These are phyloP conservation scores for Hypsizygus ulmarius DNA, from an alignment of 1,284 basidiomycete species.

Conservation along the genomic window DNA sequence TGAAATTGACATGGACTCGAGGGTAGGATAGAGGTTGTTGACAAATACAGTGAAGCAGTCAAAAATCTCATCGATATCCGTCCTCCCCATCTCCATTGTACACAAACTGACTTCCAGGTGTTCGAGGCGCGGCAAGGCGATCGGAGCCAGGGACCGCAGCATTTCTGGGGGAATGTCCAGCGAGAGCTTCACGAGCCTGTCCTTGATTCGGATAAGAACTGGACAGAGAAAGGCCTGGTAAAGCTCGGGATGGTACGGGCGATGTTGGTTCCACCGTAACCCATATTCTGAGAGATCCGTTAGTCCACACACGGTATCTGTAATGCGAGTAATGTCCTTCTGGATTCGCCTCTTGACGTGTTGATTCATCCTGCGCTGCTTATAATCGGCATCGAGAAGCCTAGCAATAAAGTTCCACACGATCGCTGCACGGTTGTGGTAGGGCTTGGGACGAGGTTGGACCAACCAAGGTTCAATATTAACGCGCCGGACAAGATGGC, in stretches of 20 bases:
- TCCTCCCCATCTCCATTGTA: slow-evolving; percentile 25
- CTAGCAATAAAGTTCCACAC: slow-evolving; percentile 25
- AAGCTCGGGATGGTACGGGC: slow-evolving; percentile 31
- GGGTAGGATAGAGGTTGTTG: slow-evolving; percentile 34
- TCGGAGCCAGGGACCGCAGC: slow-evolving; percentile 29
- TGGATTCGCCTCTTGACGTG: slow-evolving; percentile 30
- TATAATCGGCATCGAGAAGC: slow-evolving; percentile 30
- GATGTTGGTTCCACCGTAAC: slow-evolving; percentile 34
- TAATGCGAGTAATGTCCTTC: slow-evolving; percentile 34
- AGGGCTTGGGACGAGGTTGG: slow-evolving; percentile 28
- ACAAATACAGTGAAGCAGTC: slow-evolving; percentile 36
- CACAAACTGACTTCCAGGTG: slow-evolving; percentile 34
- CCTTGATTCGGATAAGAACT: slow-evolving; percentile 30
- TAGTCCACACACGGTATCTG: slow-evolving; percentile 29
- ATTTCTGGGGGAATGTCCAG: slow-evolving; percentile 37
- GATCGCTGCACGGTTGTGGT: slow-evolving; percentile 25
- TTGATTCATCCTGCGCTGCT: slow-evolving; percentile 26
- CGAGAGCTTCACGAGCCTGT: slow-evolving; percentile 30
- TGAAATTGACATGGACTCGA: slow-evolving; percentile 32
- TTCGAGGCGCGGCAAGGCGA: slow-evolving; percentile 33
- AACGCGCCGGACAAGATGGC: slow-evolving; percentile 31
- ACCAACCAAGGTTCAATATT: slow-evolving; percentile 38
- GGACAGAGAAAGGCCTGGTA: slow-evolving; percentile 35
- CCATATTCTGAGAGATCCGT: slow-evolving; percentile 32
- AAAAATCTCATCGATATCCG: slow-evolving; percentile 32